Evolutionary conservation across 495 filamentous ascomycete species (phyloP), one percentile per base, ranked within the genome.

Genomic region (Neurospora hispaniola): DNA sequence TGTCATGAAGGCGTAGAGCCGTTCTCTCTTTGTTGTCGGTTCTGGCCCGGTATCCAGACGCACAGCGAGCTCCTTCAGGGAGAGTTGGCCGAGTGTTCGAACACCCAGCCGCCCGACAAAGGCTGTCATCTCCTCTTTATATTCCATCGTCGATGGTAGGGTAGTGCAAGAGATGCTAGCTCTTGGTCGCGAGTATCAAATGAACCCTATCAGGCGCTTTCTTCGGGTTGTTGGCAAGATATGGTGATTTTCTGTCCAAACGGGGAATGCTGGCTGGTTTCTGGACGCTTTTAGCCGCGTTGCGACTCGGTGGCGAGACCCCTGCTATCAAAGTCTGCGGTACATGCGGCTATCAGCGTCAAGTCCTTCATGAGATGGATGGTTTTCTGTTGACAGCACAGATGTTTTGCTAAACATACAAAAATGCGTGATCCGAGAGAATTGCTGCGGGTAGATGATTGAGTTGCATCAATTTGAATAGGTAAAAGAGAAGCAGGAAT

Each of bases 1-100:
- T 73, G 43, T 69, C 71, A 80, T 73, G 59, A 79, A 75, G 39
- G 68, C 68, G 8, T 74, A 70, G 43, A 83, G 74, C 27, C 14
- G 11, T 66, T 7, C 18, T 66, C 54, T 66, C 54, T 7, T 12
- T 14, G 54, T 14, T 1, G 54, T 35, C 7, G 11, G 27, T 3
- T 66, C 3, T 31, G 54, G 6, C 5, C 39, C 42, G 38, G 71
- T 68, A 3, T 70, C 16, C 3, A 82, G 73, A 20, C 48, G 75
- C 4, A 66, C 35, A n/a, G 69, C 43, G 31, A 82, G 75, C 20
- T 76, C 71, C 10, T 75, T 7, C 6, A 81, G 70, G 7, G 77
- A 74, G 42, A 80, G n/a, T n/a, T 54, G 41, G 3, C 35, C 42
- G 20, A 77, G 62, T 27, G 42, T 73, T n/a, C 71, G 42, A 9